A percentile compares a stretch with the other conserved stretches of the same genome.
phyloP scores from a whole-genome alignment of 2,329 filamentous ascomycete species.

The Metarhizium anisopliae region DNA sequence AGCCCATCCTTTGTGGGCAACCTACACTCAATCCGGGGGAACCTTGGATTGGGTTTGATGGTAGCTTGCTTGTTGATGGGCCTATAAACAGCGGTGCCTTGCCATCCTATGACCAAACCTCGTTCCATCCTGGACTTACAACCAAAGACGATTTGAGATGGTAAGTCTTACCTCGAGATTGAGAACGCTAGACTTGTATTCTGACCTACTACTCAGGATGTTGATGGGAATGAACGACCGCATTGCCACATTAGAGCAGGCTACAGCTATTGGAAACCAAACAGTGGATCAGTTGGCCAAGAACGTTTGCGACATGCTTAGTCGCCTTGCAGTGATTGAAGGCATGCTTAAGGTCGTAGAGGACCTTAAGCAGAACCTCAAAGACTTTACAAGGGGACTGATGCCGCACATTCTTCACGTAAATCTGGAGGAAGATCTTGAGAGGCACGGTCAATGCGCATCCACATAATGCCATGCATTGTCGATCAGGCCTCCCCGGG shows the following conservation, averaged over 20 bases:
- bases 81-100: not conserved
- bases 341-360: not conserved
- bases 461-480: too few species aligned
- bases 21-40: too few species aligned
- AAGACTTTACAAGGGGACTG: constrained; percentile 4
- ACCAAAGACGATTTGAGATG: not conserved
- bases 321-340: not conserved
- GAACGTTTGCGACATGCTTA: not conserved
- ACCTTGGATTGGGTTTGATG: not conserved
- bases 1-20: too few species aligned
- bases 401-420: not conserved
- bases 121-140: too few species aligned
- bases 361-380: constrained; percentile 4
- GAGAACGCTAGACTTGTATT: not conserved
- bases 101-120: not conserved
- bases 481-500: too few species aligned
- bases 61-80: not conserved
- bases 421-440: not conserved
- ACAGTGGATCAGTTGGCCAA: not conserved
- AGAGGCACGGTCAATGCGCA: not conserved
- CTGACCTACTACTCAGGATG: not conserved
- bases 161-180: not conserved
- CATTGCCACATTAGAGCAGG: not conserved
- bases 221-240: not conserved
- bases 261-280: not conserved